phyloP scores from a whole-genome alignment of 2,329 filamentous ascomycete genomes.

The Ophiocordyceps camponoti-leonardi region DNA sequence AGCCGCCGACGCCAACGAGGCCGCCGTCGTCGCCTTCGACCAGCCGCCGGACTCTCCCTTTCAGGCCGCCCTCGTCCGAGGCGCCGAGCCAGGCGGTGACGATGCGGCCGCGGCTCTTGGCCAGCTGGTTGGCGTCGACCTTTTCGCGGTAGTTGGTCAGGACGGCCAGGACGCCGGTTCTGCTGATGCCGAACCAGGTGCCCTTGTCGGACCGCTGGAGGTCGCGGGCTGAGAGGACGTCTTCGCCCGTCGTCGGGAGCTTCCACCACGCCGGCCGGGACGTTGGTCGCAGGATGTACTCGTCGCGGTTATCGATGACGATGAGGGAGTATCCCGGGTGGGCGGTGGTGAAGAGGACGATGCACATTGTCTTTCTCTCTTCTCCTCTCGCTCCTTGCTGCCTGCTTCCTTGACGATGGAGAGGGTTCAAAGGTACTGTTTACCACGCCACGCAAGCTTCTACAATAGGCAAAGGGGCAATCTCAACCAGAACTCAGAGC shows the following conservation, averaged over 20 bases:
- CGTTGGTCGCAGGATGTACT: conserved; percentile 48
- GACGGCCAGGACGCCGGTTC: conserved; percentile 41
- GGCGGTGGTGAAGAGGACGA: conserved; percentile 56
- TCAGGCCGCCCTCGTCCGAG: conserved; percentile 26
- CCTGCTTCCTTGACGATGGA: too few species aligned
- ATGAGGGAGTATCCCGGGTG: conserved; percentile 63
- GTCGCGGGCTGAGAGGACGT: conserved; percentile 43
- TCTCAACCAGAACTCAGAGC: too few species aligned
- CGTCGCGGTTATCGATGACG: conserved; percentile 63
- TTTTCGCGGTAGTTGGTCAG: conserved; percentile 51
- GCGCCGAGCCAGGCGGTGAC: conserved; percentile 44
- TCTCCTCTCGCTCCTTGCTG: too few species aligned
- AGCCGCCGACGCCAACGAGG: conserved; percentile 46
- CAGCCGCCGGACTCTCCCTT: conserved; percentile 32
- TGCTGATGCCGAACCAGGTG: conserved; percentile 49
- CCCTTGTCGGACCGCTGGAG: conserved; percentile 44
- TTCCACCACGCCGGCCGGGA: conserved; percentile 48
- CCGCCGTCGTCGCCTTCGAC: conserved; percentile 25
- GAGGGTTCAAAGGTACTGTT: too few species aligned
- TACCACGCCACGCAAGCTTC: too few species aligned
- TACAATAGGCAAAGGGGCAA: too few species aligned
- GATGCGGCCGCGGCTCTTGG: conserved; percentile 44
- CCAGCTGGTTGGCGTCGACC: conserved; percentile 30
- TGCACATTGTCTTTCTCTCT: conserved; percentile 44
- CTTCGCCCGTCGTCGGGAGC: conserved; percentile 20